Evolutionary conservation across 257 asterid species (phyloP).

Genomic region (Anisodus acutangulus): DNA sequence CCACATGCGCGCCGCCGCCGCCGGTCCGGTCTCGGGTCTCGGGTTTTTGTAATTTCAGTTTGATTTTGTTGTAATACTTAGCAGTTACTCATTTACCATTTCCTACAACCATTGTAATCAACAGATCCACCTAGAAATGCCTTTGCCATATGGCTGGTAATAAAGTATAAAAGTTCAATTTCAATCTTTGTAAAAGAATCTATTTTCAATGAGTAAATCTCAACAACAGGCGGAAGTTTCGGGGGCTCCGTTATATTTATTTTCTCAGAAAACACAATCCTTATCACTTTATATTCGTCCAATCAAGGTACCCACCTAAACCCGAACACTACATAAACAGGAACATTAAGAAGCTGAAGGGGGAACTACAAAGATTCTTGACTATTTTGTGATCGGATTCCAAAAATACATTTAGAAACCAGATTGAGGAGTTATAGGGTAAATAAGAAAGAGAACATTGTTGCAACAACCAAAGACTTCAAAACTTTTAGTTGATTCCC

Average conservation of each 20-base stretch:
- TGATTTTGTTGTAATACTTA: no score
- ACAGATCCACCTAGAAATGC: neutral
- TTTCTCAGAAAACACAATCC: constrained; percentile 2
- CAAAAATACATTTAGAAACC: neutral
- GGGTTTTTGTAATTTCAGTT: no score
- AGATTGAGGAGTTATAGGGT: neutral
- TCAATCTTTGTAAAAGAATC: constrained; percentile 26
- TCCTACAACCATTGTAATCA: no score
- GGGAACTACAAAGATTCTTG: neutral
- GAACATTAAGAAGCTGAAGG: no score
- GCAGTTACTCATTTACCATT: no score
- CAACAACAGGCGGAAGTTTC: constrained; percentile 19
- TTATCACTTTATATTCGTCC: constrained; percentile 12
- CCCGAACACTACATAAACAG: no score
- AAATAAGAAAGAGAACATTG: constrained; percentile 1
- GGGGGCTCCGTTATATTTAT: neutral
- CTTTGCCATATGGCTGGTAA: neutral
- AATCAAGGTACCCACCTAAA: neutral
- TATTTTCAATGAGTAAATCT: neutral
- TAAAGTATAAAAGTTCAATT: neutral
- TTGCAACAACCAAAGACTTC: constrained; percentile 20
- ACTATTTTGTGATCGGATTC: neutral
- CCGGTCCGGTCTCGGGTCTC: no score
- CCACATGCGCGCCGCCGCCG: no score
- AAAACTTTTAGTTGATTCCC: no score